Percentiles rank a stretch among this genome's conserved stretches.
Conservation (phyloP, 345 rosid species). For the Boechera divaricarpa region DNA sequence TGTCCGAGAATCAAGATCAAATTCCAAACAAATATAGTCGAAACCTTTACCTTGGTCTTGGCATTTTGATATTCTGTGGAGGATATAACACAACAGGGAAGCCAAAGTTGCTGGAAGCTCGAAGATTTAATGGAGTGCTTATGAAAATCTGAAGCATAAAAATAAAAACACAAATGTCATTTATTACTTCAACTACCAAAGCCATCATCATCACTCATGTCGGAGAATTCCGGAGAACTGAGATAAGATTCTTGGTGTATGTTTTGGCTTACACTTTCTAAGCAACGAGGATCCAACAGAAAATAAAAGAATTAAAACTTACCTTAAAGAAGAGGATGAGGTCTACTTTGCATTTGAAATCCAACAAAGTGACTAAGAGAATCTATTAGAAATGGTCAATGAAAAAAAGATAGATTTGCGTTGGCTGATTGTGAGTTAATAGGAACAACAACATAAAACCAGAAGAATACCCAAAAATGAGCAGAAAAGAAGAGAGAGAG, state of each 20-base stretch:
- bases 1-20: background rate
- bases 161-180: slow-evolving; percentile 17
- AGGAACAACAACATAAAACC: slow-evolving; percentile 30
- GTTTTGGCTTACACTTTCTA: background rate
- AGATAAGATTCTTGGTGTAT: background rate
- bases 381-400: slow-evolving; percentile 14
- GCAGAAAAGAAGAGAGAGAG: slow-evolving; percentile 31
- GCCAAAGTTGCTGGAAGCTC: slow-evolving; percentile 24
- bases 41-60: slow-evolving; percentile 71
- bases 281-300: background rate
- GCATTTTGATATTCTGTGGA: slow-evolving; percentile 53
- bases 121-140: slow-evolving; percentile 41
- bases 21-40: background rate
- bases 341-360: slow-evolving; percentile 20
- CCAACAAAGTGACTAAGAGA: slow-evolving; percentile 17
- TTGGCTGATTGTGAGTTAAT: slow-evolving; percentile 34
- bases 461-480: slow-evolving; percentile 26
- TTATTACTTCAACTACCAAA: slow-evolving; percentile 30
- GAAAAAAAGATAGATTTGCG: slow-evolving; percentile 6
- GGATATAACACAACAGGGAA: slow-evolving; percentile 4
- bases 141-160: slow-evolving; percentile 32
- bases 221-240: slow-evolving; percentile 9
- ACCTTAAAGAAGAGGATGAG: slow-evolving; percentile 27
- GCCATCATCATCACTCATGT: slow-evolving; percentile 15
- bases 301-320: background rate